phyloP scores from a whole-genome alignment of 2,329 filamentous ascomycete species.

The Penicillium nordicum region DNA sequence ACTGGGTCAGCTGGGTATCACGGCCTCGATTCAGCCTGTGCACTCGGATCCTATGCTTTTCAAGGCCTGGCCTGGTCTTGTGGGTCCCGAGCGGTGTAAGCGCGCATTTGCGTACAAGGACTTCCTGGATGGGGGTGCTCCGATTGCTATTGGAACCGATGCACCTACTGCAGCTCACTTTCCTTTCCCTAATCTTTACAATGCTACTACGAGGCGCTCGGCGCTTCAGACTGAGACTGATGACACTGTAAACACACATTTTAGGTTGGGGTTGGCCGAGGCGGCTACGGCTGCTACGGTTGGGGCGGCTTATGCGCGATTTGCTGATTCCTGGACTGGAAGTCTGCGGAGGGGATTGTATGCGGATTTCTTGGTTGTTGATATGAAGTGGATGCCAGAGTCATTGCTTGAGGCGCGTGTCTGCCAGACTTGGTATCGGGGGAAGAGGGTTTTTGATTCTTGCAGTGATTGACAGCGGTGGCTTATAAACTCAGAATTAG shows the following conservation, averaged over 20 bases:
- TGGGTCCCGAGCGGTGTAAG: constrained; percentile 45
- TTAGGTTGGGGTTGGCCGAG: constrained; percentile 41
- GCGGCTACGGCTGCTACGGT: constrained; percentile 45
- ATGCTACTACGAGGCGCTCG: constrained; percentile 48
- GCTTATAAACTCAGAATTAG: not conserved
- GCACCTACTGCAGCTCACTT: constrained; percentile 48
- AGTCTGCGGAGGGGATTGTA: constrained; percentile 37
- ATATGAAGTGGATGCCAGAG: constrained; percentile 42
- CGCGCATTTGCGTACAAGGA: constrained; percentile 52
- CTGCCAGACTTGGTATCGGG: constrained; percentile 46
- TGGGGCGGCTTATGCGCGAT: constrained; percentile 48
- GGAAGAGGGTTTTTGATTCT: constrained; percentile 32
- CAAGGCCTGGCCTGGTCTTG: constrained; percentile 46
- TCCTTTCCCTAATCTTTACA: constrained; percentile 48
- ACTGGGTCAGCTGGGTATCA: constrained; percentile 48
- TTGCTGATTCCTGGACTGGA: constrained; percentile 44
- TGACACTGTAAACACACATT: constrained; percentile 44
- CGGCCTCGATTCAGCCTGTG: constrained; percentile 40
- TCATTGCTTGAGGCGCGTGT: constrained; percentile 43
- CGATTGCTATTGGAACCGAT: constrained; percentile 49
- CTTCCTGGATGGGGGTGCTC: constrained; percentile 46
- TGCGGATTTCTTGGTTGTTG: constrained; percentile 48
- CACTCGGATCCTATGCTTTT: constrained; percentile 46
- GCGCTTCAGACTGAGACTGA: constrained; percentile 40
- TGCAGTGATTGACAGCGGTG: not conserved